Percentiles rank a stretch among this genome's conserved stretches.
phyloP scores from a whole-genome alignment of 208 protist species.

The Crithidia fasciculata region DNA sequence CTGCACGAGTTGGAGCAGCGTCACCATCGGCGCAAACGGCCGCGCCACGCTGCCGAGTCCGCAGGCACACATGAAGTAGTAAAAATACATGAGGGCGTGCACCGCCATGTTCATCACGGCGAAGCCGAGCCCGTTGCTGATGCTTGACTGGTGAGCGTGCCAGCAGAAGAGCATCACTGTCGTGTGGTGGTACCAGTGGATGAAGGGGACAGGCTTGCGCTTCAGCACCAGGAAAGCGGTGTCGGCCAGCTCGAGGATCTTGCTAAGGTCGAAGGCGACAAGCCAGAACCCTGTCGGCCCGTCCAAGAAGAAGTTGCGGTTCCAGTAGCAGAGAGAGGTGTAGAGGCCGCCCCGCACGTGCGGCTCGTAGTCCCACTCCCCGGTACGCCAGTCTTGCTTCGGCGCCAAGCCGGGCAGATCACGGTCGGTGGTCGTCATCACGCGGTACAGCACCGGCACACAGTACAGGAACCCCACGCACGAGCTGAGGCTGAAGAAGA shows the following conservation, averaged over 20 bases:
- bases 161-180: slow-evolving; percentile 92
- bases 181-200: slow-evolving; percentile 95
- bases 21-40: slow-evolving; percentile 85
- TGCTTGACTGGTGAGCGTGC: slow-evolving; percentile 66
- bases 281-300: slow-evolving; percentile 66
- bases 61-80: slow-evolving; percentile 86
- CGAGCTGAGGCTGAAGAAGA: slow-evolving; percentile 73
- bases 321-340: slow-evolving; percentile 63
- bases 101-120: slow-evolving; percentile 94
- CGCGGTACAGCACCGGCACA: slow-evolving; percentile 46
- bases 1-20: slow-evolving; percentile 87
- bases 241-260: slow-evolving; percentile 88
- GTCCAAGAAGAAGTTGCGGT: slow-evolving; percentile 51
- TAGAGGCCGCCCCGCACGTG: slow-evolving; percentile 52
- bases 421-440: slow-evolving; percentile 22
- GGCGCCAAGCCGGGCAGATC: slow-evolving; percentile 39
- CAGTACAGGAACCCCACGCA: slow-evolving; percentile 57
- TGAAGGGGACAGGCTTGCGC: slow-evolving; percentile 80
- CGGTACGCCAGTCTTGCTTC: slow-evolving; percentile 30
- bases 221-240: slow-evolving; percentile 80
- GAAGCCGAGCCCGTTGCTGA: slow-evolving; percentile 73
- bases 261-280: slow-evolving; percentile 77
- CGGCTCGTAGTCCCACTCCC: slow-evolving; percentile 30
- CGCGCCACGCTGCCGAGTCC: slow-evolving; percentile 61
- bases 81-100: slow-evolving; percentile 96